Percentiles rank a stretch among this genome's conserved stretches.
These are phyloP conservation scores for Jackrogersella minutella DNA, from an alignment of 495 filamentous ascomycete species.

Conservation along the genomic window DNA sequence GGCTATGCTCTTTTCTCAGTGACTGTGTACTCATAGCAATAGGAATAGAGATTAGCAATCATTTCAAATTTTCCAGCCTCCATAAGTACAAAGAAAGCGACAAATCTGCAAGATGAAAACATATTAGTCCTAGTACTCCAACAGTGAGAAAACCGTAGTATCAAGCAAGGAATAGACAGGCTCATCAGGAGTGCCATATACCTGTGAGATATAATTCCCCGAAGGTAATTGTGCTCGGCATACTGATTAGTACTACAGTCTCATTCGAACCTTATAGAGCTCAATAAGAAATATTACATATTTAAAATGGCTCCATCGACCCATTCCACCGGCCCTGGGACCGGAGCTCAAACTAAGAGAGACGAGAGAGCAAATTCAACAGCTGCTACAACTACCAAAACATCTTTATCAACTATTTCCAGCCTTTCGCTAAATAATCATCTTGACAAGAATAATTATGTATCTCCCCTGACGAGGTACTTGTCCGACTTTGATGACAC, in stretches of 20 bases:
- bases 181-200: neutral
- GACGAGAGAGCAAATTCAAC: neutral
- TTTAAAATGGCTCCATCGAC: neutral
- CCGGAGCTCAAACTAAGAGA: neutral
- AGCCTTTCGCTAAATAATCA: neutral
- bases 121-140: neutral
- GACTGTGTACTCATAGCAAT: too few relatives aligned
- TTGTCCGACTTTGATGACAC: constrained; percentile 11
- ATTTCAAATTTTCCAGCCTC: neutral
- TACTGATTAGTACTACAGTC: neutral
- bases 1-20: neutral
- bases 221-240: neutral
- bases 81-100: neutral
- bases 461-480: constrained; percentile 16
- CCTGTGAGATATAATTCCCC: neutral
- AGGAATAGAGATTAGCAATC: neutral
- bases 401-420: neutral
- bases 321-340: neutral
- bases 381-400: neutral
- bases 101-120: neutral
- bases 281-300: neutral
- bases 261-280: neutral
- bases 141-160: neutral
- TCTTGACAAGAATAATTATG: neutral
- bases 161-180: neutral